Evolutionary conservation across 2,329 filamentous ascomycete species (phyloP).

Genomic region (Macrophomina tecta): DNA sequence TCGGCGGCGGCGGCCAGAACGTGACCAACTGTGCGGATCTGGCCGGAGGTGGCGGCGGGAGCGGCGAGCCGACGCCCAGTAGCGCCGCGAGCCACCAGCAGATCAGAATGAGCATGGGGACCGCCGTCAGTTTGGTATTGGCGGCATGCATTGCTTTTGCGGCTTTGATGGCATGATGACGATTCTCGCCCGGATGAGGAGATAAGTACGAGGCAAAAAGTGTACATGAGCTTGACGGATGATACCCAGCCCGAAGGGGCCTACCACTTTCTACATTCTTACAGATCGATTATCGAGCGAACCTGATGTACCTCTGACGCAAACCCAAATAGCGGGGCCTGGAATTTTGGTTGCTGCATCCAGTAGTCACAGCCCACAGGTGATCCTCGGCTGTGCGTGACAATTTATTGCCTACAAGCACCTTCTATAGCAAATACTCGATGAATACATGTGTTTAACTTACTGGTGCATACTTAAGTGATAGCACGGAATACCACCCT

Average conservation of each 20-base stretch:
- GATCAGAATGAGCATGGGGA: constrained; percentile 21
- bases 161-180: constrained; percentile 22
- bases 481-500: no score
- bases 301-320: no score
- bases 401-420: no score
- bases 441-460: no score
- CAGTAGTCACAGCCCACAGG: no score
- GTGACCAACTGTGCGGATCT: constrained; percentile 33
- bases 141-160: constrained; percentile 24
- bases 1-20: constrained; percentile 33
- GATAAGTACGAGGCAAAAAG: no score
- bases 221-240: not conserved
- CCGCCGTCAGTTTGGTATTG: constrained; percentile 18
- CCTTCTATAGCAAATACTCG: no score
- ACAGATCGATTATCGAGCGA: no score
- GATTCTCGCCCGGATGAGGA: not conserved
- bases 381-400: no score
- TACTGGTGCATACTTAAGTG: no score
- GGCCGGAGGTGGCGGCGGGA: not conserved
- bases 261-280: not conserved
- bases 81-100: constrained; percentile 16
- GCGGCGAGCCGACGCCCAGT: constrained; percentile 4
- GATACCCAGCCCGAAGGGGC: constrained; percentile 21
- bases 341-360: no score
- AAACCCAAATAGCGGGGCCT: no score